Evolutionary conservation across 306 rosid species (phyloP).

Genomic region (Luffa aegyptiaca): DNA sequence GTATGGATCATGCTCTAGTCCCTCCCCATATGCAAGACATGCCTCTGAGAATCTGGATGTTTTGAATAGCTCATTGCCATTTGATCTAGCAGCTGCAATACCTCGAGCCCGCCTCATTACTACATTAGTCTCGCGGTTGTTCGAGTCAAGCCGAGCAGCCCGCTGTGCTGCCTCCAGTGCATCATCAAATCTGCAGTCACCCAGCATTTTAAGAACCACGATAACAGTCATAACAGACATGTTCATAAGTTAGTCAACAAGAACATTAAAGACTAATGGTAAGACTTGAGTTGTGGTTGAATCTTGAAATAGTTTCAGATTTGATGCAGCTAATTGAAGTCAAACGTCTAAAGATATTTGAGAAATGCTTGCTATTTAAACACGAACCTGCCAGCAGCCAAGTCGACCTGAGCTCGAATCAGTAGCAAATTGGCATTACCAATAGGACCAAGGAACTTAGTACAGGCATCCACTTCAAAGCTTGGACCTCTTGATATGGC

Average conservation of each 20-base stretch:
- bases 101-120: constrained; percentile 41
- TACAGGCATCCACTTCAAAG: constrained; percentile 52
- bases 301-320: not conserved
- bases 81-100: constrained; percentile 43
- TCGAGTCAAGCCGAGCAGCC: constrained; percentile 53
- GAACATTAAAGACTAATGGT: not conserved
- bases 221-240: not conserved
- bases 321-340: not conserved
- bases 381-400: constrained; percentile 63
- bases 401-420: constrained; percentile 52
- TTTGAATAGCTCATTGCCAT: constrained; percentile 68
- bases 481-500: constrained; percentile 51
- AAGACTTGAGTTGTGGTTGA: not conserved
- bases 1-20: constrained; percentile 61
- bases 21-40: constrained; percentile 54
- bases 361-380: not conserved
- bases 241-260: not conserved
- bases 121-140: constrained; percentile 39
- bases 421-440: constrained; percentile 49
- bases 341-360: not conserved
- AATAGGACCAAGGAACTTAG: constrained; percentile 68
- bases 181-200: constrained; percentile 46
- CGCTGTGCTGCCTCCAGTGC: constrained; percentile 54
- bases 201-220: not conserved
- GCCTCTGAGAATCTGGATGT: constrained; percentile 66